Percentiles rank a stretch among this genome's conserved stretches.
These are phyloP conservation scores for Magnusiomyces sp. DNA, from an alignment of 1,139 yeast genomes.

Conservation along the genomic window DNA sequence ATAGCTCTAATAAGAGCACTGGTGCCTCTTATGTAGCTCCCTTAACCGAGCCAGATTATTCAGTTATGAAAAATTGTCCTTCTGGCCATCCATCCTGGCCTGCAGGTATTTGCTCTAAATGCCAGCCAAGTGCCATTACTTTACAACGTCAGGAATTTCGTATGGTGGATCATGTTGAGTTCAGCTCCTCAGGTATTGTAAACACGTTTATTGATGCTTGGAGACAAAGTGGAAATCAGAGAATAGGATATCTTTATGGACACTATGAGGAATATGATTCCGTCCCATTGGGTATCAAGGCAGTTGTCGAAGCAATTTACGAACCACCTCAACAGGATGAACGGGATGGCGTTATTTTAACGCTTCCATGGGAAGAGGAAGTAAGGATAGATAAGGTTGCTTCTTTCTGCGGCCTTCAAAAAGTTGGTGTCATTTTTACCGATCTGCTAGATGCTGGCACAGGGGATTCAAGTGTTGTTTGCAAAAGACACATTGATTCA, in stretches of 20 bases:
- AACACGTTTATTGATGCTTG: conserved; percentile 83
- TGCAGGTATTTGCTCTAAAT: conserved; percentile 87
- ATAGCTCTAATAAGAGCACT: conserved; percentile 39
- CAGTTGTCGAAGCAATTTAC: conserved; percentile 85
- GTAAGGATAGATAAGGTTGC: conserved; percentile 47
- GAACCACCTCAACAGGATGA: conserved; percentile 90
- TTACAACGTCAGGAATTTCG: conserved; percentile 83
- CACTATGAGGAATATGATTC: conserved; percentile 65
- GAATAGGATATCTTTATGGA: conserved; percentile 83
- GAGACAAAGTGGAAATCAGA: conserved; percentile 82
- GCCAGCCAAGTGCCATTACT: conserved; percentile 94
- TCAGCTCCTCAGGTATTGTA: conserved; percentile 62
- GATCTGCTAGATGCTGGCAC: conserved; percentile 83
- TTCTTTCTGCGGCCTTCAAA: conserved; percentile 49
- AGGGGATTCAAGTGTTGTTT: conserved; percentile 80
- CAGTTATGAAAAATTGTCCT: conserved; percentile 55
- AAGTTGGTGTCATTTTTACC: conserved; percentile 80
- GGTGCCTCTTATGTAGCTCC: conserved; percentile 74
- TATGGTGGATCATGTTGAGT: conserved; percentile 97
- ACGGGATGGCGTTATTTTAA: conserved; percentile 71
- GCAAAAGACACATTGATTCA: conserved; percentile 88
- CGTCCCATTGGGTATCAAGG: conserved; percentile 89
- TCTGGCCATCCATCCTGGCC: conserved; percentile 94
- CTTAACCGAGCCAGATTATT: conserved; percentile 60
- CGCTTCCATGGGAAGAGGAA: conserved; percentile 49